Conservation (phyloP, 2,329 filamentous ascomycete genomes). For the Colletotrichum caudatum region DNA sequence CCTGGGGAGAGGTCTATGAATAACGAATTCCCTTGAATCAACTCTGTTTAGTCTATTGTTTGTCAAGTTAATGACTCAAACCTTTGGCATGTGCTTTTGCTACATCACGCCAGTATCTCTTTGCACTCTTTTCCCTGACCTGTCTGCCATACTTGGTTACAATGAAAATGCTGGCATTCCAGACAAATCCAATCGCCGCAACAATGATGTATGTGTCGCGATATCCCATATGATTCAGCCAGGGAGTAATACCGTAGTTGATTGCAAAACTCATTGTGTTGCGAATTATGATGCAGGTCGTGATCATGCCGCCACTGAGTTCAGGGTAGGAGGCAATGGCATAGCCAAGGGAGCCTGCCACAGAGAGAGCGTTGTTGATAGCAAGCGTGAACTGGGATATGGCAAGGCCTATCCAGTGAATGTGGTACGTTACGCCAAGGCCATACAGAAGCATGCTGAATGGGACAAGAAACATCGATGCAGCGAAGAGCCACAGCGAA, state of each 20-base stretch:
- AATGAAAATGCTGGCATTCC: slow-evolving; percentile 56
- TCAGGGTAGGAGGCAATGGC: slow-evolving; percentile 49
- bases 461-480: slow-evolving; percentile 52
- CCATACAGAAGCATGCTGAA: slow-evolving; percentile 59
- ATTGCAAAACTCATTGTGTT: slow-evolving; percentile 52
- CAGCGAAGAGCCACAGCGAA: slow-evolving; percentile 51
- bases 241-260: slow-evolving; percentile 51
- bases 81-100: slow-evolving; percentile 44
- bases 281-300: slow-evolving; percentile 50
- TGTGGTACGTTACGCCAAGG: slow-evolving; percentile 47
- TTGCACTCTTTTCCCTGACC: slow-evolving; percentile 54
- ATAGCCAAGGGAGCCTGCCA: slow-evolving; percentile 47
- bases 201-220: slow-evolving; percentile 54
- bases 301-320: slow-evolving; percentile 48
- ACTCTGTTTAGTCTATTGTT: background rate
- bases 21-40: background rate
- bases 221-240: slow-evolving; percentile 51
- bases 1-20: too few relatives aligned
- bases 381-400: slow-evolving; percentile 47
- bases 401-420: slow-evolving; percentile 50
- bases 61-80: slow-evolving; percentile 32
- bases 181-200: slow-evolving; percentile 52
- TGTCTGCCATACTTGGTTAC: slow-evolving; percentile 62
- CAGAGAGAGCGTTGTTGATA: slow-evolving; percentile 47
- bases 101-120: slow-evolving; percentile 54